Base-by-base conservation (phyloP, 148 eudicot species). In the Spergularia marina region DNA sequence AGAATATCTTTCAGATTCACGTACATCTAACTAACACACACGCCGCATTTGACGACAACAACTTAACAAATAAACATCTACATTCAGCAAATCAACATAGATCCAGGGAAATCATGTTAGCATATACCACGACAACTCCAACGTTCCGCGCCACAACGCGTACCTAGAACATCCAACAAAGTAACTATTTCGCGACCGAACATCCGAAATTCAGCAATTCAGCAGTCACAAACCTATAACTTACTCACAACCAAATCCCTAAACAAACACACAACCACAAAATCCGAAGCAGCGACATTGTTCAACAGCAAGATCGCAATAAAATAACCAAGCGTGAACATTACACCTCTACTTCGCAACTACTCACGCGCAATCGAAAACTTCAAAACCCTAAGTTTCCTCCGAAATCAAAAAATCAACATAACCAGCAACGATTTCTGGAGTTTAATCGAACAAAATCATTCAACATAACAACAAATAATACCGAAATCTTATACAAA, bases 311-410 rank as follows among this genome's bases (percentile, higher is more conserved):
- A 56, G 65, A 56, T 76, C 73, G 18, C 40, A 25, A 39, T 41
- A 49, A 39, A 49, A 16, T 11, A 74, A 47, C 21, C n/a, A 30
- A 66, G 4, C 55, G 12, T 13, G 59, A 41, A 21, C 67, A 59
- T 39, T 18, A 17, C 14, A n/a, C 34, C 30, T 53, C 51, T 12
- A 36, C 47, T 76, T 23, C 53, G 7, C 56, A 20, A 18, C 12
- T 25, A 57, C 14, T 12, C 40, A 51, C 52, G 16, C 71, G 34
- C 40, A 56, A 69, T 58, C 13, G 20, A 23, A 36, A 58, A 14
- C 55, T 47, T 44, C 44, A 16, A 49, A 58, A 76, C 71, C 78
- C 78, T 56, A 41, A 44, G 4, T 30, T 44, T 47, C 13, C 0
- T 15, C 0, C 30, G 12, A 30, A 67, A 67, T 67, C 53, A 47